Percentiles rank a stretch among this genome's conserved stretches.
These are phyloP conservation scores for Epichloe baconii DNA, from an alignment of 2,329 filamentous ascomycete species.

Conservation along the genomic window DNA sequence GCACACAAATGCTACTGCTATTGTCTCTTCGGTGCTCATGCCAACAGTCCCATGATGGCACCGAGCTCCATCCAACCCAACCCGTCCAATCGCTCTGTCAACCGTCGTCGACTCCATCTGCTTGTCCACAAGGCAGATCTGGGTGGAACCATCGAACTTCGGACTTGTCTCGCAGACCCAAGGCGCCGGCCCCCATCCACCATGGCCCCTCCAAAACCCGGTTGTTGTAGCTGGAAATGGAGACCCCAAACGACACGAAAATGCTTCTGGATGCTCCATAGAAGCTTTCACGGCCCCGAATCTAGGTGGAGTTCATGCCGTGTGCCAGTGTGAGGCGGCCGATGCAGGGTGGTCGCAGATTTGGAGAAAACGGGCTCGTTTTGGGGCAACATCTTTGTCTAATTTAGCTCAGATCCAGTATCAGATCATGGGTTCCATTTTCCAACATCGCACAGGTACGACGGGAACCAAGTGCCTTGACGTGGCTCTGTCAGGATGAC, in stretches of 20 bases:
- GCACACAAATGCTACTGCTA: background rate
- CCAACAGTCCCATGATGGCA: background rate
- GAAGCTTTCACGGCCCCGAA: slow-evolving; percentile 12
- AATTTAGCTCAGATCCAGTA: background rate
- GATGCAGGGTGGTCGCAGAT: slow-evolving; percentile 8
- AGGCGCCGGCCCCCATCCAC: slow-evolving; percentile 5
- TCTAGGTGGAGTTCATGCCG: slow-evolving; percentile 11
- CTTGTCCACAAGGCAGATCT: slow-evolving; percentile 13
- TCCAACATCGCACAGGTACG: background rate
- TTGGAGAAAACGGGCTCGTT: slow-evolving; percentile 4
- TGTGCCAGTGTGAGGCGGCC: background rate
- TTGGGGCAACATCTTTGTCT: background rate
- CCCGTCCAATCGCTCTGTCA: slow-evolving; percentile 5
- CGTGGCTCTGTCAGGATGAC: background rate
- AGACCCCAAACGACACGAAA: slow-evolving; percentile 6
- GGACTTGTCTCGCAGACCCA: slow-evolving; percentile 7
- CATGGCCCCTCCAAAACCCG: slow-evolving; percentile 7
- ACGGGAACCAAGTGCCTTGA: background rate
- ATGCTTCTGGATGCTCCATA: slow-evolving; percentile 11
- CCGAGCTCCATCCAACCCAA: background rate
- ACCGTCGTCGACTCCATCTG: slow-evolving; percentile 5
- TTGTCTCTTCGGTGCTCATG: background rate
- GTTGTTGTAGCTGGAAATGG: slow-evolving; percentile 7
- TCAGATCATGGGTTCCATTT: background rate
- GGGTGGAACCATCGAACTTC: slow-evolving; percentile 10